phyloP scores from a whole-genome alignment of 2,329 filamentous ascomycete species.

The Penicillium sp. region DNA sequence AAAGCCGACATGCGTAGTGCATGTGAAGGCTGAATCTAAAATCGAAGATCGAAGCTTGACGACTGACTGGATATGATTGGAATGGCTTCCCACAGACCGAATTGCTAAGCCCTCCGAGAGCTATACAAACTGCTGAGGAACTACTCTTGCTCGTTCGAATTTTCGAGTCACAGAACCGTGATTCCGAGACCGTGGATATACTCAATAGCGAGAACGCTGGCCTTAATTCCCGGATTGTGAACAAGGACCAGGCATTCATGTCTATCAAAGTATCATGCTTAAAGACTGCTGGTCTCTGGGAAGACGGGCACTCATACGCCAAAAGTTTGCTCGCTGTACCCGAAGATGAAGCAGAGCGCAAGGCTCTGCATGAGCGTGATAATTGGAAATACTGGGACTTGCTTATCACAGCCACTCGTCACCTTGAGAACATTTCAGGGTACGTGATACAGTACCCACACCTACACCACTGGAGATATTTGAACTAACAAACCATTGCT shows the following conservation, averaged over 20 bases:
- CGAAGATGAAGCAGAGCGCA: slow-evolving; percentile 30
- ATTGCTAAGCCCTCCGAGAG: slow-evolving; percentile 41
- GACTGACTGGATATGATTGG: background rate
- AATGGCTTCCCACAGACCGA: slow-evolving; percentile 37
- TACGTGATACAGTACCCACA: slow-evolving; percentile 24
- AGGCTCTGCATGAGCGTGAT: slow-evolving; percentile 39
- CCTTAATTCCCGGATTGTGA: slow-evolving; percentile 42
- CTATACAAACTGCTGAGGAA: slow-evolving; percentile 49
- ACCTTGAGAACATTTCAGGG: slow-evolving; percentile 32
- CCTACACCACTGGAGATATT: background rate
- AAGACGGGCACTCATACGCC: slow-evolving; percentile 38
- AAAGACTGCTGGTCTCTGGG: slow-evolving; percentile 40
- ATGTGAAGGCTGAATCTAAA: background rate
- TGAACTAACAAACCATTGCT: slow-evolving; percentile 1
- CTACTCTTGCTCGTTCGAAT: slow-evolving; percentile 47
- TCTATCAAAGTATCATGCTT: slow-evolving; percentile 40
- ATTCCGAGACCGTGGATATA: slow-evolving; percentile 43
- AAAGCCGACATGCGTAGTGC: background rate
- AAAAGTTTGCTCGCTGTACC: slow-evolving; percentile 38
- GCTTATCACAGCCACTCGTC: slow-evolving; percentile 36
- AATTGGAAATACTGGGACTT: slow-evolving; percentile 50
- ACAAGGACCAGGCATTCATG: slow-evolving; percentile 46
- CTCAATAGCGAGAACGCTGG: slow-evolving; percentile 45
- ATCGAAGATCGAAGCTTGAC: slow-evolving; percentile 1
- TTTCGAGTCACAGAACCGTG: slow-evolving; percentile 42